Evolutionary conservation across 1,139 yeast genomes (phyloP), one percentile per base, ranked within the genome.

Genomic region (Kluyveromyces sp.): DNA sequence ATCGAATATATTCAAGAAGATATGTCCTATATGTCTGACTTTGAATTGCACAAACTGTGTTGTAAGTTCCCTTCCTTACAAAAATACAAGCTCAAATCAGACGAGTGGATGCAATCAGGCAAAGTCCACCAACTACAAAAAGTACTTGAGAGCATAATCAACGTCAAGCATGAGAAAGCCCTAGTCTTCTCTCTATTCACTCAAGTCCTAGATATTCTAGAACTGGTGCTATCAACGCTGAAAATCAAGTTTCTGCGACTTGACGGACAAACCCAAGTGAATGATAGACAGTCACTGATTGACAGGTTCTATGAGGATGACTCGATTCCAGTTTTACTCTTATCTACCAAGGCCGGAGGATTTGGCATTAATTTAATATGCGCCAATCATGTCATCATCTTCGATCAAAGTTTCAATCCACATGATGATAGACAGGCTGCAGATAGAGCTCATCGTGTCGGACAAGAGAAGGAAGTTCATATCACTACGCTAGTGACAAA

Each of bases 391-490:
- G 98, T 92, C 3, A 74, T 92, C 43, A 85, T 94, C 31, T 89
- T 81, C 57, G 99, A 92, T 61, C 92, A 88, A 61, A 83, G 95
- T 39, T 92, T 92, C 67, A 92, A 92, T 57, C 99, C 99, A 0
- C 98, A 94, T 62, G 98, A 92, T 63, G 99, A 92, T 61, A 84
- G 83, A 60, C 99, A 92, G 67, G 99, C 99, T 0, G 98, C 94
- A 62, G 98, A 92, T 63, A 76, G 99, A 59, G 96, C 98, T 0
- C 99, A 92, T 64, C 77, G 99, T 63, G 95, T 94, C 22, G 99
- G 99, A 2, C 98, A 94, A 66, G 83, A 84, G 34, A 79, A 83
- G 47, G 92, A 85, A 41, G 99, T 94, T 17, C 70, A 73, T 38
- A 96, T 94, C 13, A 77, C 79, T 40, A 76, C 95, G 47, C 68